Evolutionary conservation across 768 basidiomycete genomes (phyloP), one percentile per base, ranked within the genome.

Genomic region (Scleroderma citrinum): DNA sequence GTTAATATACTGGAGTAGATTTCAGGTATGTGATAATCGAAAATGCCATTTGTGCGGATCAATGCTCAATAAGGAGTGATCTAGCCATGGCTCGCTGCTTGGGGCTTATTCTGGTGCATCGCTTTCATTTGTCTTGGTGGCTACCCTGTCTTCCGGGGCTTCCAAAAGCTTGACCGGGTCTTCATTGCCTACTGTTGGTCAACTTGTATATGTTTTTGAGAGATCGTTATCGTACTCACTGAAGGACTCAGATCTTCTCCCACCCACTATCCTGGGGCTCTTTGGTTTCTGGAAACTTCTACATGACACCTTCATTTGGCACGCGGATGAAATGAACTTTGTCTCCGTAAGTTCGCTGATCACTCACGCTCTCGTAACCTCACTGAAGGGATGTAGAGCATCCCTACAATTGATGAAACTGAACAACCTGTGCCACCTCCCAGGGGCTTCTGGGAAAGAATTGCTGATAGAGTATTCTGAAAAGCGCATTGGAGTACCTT

Each of bases 41-140:
- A 7, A 14, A 3, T 42, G 11, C 6, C 5, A 1, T 42, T n/a
- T 26, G 7, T 8, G 31, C 38, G 8, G 24, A 31, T 29, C 46
- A 12, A 46, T 59, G 59, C 11, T 62, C 59, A 24, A 51, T 50
- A 63, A 66, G 49, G 8, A 23, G 17, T 20, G 2, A 16, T 30
- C 17, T 36, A 55, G 54, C 85, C 85, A 1, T 87, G 76, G 57
- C 63, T 86, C 32, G 68, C 83, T 21, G 80, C 76, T 59, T 85
- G 84, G 78, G 86, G 82, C 29, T 65, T 84, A 38, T 70, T 74
- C 59, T 84, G 84, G 80, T 78, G 76, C 16, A 46, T 68, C 5
- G 54, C 84, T 56, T 81, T 86, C 64, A 78, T 80, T 63, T 64
- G 76, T 69, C 69, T 78, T 69, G 75, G 75, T 60, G 77, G 79